phyloP scores from a whole-genome alignment of 352 stramenopile genomes.

The Globisporangium yorkense region DNA sequence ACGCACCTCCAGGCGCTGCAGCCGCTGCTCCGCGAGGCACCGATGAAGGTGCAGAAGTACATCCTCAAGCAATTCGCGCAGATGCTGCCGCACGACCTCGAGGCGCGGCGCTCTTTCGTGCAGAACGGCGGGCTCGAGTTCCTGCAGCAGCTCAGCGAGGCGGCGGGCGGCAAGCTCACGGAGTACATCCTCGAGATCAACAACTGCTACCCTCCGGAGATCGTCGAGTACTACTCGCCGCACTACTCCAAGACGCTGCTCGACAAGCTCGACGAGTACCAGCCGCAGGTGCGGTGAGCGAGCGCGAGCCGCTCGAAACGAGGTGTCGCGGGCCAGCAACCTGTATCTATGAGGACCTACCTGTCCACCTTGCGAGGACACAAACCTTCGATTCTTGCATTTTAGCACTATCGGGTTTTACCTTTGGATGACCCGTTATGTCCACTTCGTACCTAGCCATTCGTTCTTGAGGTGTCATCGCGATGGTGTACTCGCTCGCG shows the following conservation, averaged over 20 bases:
- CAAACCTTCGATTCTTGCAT: no score
- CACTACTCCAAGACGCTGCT: conserved; percentile 96
- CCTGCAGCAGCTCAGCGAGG: conserved; percentile 90
- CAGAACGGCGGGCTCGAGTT: conserved; percentile 92
- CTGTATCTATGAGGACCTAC: not conserved
- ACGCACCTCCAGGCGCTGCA: conserved; percentile 92
- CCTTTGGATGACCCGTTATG: no score
- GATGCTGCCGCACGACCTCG: conserved; percentile 91
- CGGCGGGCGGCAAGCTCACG: conserved; percentile 89
- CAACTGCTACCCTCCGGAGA: conserved; percentile 94
- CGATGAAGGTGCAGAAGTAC: conserved; percentile 95
- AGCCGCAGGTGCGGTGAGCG: conserved; percentile 78
- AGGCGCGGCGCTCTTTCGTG: conserved; percentile 90
- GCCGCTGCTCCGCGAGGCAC: conserved; percentile 88
- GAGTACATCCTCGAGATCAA: conserved; percentile 96
- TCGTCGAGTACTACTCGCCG: conserved; percentile 95
- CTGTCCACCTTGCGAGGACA: no score
- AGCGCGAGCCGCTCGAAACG: no score
- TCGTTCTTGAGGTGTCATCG: not conserved
- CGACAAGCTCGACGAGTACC: conserved; percentile 94
- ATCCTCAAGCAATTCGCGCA: conserved; percentile 94
- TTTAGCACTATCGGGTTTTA: no score
- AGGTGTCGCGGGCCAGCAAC: no score
- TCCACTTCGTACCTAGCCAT: no score
- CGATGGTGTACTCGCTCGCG: conserved; percentile 31